These are phyloP conservation scores for Alternaria postmessia DNA, from an alignment of 2,329 filamentous ascomycete genomes.

Conservation along the genomic window DNA sequence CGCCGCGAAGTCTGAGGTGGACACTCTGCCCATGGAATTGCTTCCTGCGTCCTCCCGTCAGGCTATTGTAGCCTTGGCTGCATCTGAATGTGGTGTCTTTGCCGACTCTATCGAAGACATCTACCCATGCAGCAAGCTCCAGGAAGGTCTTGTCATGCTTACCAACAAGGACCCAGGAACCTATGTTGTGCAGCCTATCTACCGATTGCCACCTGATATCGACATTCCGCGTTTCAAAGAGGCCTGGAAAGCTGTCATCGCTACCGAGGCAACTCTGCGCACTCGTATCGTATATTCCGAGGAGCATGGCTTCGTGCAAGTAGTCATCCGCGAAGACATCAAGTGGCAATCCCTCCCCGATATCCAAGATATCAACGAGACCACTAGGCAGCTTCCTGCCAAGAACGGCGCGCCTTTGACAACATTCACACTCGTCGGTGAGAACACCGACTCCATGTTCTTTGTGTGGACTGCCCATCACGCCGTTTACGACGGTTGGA, in stretches of 20 bases:
- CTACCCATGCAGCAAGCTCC: slow-evolving; percentile 43
- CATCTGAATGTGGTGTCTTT: slow-evolving; percentile 38
- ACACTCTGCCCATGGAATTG: slow-evolving; percentile 37
- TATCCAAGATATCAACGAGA: slow-evolving; percentile 36
- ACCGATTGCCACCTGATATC: slow-evolving; percentile 44
- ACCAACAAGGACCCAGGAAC: slow-evolving; percentile 43
- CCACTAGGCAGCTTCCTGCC: slow-evolving; percentile 38
- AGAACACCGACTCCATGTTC: slow-evolving; percentile 22
- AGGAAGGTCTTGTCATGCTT: slow-evolving; percentile 44
- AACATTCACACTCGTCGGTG: slow-evolving; percentile 20
- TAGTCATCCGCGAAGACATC: slow-evolving; percentile 36
- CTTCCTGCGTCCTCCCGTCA: slow-evolving; percentile 26
- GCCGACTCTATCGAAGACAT: slow-evolving; percentile 40
- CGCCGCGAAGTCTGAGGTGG: slow-evolving; percentile 18
- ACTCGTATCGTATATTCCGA: slow-evolving; percentile 52
- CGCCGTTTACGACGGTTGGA: slow-evolving; percentile 50
- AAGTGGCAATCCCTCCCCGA: slow-evolving; percentile 30
- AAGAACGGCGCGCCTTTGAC: slow-evolving; percentile 38
- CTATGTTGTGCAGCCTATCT: slow-evolving; percentile 51
- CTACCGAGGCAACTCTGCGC: slow-evolving; percentile 56
- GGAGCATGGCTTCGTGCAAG: slow-evolving; percentile 43
- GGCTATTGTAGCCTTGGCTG: slow-evolving; percentile 34
- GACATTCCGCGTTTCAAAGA: slow-evolving; percentile 50
- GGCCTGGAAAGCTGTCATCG: slow-evolving; percentile 57
- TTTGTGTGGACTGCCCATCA: slow-evolving; percentile 51